Percentiles rank a stretch among this genome's conserved stretches.
phyloP scores from a whole-genome alignment of 495 filamentous ascomycete genomes.

The Hyaloscypha finlandica region DNA sequence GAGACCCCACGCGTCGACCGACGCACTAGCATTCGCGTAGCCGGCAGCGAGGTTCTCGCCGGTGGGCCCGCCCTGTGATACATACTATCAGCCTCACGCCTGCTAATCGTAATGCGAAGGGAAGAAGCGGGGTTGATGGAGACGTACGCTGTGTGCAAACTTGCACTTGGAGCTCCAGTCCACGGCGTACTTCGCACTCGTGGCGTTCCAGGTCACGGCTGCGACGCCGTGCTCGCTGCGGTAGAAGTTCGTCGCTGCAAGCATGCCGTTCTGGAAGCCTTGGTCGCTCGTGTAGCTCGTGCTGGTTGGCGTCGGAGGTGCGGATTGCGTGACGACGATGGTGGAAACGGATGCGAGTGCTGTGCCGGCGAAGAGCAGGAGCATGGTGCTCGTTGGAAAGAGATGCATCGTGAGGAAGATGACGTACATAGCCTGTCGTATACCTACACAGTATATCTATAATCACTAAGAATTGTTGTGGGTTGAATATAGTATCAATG shows the following conservation, averaged over 20 bases:
- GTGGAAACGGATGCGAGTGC: conserved; percentile 7
- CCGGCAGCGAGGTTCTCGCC: conserved; percentile 81
- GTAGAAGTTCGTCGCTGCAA: conserved; percentile 70
- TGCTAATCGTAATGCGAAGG: background rate
- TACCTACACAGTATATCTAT: too few species aligned
- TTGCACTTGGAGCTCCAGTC: conserved; percentile 55
- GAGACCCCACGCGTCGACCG: conserved; percentile 68
- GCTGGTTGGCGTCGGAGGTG: conserved; percentile 20
- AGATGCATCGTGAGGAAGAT: background rate
- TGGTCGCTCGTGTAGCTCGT: conserved; percentile 46
- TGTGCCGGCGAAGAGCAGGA: conserved; percentile 22
- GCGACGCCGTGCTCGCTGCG: conserved; percentile 64
- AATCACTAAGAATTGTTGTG: background rate
- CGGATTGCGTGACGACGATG: conserved; percentile 27
- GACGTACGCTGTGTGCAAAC: conserved; percentile 63
- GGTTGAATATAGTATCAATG: background rate
- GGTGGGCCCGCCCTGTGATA: conserved; percentile 57
- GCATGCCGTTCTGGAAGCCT: conserved; percentile 57
- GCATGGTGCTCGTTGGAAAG: conserved; percentile 10
- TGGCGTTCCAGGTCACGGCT: conserved; percentile 64
- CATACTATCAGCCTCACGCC: background rate
- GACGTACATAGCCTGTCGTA: background rate
- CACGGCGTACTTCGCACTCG: conserved; percentile 56
- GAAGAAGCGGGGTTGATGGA: background rate
- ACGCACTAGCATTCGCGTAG: conserved; percentile 58